Conservation (phyloP, 2,329 filamentous ascomycete genomes). For the Ophiocordyceps camponoti-floridani region DNA sequence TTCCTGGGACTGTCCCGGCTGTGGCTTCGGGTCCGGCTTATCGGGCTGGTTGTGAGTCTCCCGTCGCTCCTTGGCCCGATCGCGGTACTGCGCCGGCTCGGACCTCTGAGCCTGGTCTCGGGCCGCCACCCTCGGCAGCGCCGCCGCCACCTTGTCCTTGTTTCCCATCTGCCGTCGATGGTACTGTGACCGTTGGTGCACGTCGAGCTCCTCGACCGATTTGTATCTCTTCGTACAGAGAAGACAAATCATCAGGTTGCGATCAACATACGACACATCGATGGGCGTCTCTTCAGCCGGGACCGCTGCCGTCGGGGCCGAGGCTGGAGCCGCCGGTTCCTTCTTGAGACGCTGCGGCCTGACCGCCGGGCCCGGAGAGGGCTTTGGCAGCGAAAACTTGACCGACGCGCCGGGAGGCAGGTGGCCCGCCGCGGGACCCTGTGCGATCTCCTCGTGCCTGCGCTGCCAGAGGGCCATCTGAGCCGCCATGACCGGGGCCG, state of each 20-base stretch:
- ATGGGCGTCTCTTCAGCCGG: not conserved
- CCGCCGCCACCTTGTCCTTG: conserved; percentile 29
- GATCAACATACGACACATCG: conserved; percentile 37
- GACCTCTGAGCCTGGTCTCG: conserved; percentile 19
- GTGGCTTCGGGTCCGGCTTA: conserved; percentile 26
- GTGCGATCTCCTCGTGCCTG: conserved; percentile 20
- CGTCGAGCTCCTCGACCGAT: conserved; percentile 21
- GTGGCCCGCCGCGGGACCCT: not conserved
- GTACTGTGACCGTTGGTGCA: conserved; percentile 23
- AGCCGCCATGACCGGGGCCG: conserved; percentile 20
- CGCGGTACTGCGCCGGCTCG: conserved; percentile 31
- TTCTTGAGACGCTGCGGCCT: not conserved
- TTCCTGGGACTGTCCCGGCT: conserved; percentile 9
- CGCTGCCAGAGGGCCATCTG: conserved; percentile 27
- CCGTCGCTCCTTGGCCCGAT: conserved; percentile 50
- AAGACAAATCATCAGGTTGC: conserved; percentile 26
- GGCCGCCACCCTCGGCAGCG: conserved; percentile 19
- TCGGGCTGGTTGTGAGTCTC: conserved; percentile 42
- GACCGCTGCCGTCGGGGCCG: not conserved
- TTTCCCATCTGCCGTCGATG: conserved; percentile 22
- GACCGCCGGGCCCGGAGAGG: conserved; percentile 5
- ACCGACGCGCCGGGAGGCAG: conserved; percentile 5
- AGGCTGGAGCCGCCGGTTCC: not conserved
- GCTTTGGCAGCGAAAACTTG: conserved; percentile 15
- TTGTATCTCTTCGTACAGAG: conserved; percentile 29